Evolutionary conservation across 306 rosid species (phyloP).

Genomic region (Sicyos edulis): DNA sequence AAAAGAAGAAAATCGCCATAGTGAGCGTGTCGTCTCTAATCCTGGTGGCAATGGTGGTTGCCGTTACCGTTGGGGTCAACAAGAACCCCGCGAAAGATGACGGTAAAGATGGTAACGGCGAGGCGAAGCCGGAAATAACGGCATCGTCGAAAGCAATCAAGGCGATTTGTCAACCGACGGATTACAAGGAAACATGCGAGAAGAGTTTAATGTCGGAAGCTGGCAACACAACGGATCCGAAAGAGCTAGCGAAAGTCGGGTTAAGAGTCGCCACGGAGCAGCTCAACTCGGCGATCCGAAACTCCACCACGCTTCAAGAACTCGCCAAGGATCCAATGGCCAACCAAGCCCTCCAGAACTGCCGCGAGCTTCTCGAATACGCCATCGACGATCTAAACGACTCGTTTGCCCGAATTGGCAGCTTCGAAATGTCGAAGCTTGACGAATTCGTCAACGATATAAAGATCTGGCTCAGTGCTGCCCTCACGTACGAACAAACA

Average conservation of each 20-base stretch:
- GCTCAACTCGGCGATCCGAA: constrained; percentile 15
- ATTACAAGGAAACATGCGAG: constrained; percentile 37
- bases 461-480: constrained; percentile 39
- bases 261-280: constrained; percentile 22
- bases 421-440: constrained; percentile 24
- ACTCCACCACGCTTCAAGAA: constrained; percentile 25
- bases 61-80: constrained; percentile 40
- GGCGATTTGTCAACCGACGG: constrained; percentile 36
- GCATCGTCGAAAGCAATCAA: constrained; percentile 19
- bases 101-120: background rate
- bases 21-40: constrained; percentile 37
- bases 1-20: constrained; percentile 38
- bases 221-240: constrained; percentile 15
- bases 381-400: constrained; percentile 31
- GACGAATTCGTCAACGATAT: constrained; percentile 30
- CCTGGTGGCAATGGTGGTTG: constrained; percentile 50
- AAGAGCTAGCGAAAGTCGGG: constrained; percentile 23
- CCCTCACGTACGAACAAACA: constrained; percentile 38
- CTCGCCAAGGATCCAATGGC: constrained; percentile 40
- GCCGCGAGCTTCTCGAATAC: constrained; percentile 38
- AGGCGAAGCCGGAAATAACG: background rate
- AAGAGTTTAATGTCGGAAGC: constrained; percentile 23
- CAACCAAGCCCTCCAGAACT: constrained; percentile 38
- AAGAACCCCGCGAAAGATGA: background rate
- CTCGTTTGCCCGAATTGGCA: constrained; percentile 27